phyloP scores from a whole-genome alignment of 148 eudicot genomes.

The Cornus florida region DNA sequence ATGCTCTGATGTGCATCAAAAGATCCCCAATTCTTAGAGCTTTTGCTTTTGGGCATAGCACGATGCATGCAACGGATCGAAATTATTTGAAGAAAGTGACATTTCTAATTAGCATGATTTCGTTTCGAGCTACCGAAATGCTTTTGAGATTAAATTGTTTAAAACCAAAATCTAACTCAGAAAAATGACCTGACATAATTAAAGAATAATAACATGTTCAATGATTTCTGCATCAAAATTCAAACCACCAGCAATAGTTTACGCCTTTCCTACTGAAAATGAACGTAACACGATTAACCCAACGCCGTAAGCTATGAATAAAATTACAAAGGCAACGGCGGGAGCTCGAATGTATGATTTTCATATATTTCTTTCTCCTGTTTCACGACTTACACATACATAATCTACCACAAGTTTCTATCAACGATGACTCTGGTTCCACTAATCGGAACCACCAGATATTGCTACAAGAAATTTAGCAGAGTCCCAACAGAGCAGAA shows the following conservation, averaged over 20 bases:
- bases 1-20: no score
- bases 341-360: background rate
- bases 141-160: no score
- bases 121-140: no score
- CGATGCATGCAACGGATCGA: no score
- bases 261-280: background rate
- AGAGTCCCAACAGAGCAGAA: background rate
- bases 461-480: background rate
- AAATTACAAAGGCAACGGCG: background rate
- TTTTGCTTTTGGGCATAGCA: no score
- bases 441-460: background rate
- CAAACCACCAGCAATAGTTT: background rate
- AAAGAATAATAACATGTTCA: no score
- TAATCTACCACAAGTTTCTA: background rate
- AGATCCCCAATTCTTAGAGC: no score
- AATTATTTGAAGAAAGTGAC: no score
- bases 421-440: constrained; percentile 5
- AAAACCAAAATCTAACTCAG: no score
- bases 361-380: background rate
- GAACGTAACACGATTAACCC: background rate
- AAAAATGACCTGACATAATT: no score
- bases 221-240: no score
- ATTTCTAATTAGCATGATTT: no score
- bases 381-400: constrained; percentile 17
- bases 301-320: background rate